phyloP scores from a whole-genome alignment of 2,329 filamentous ascomycete species.

The Trichophaea hybrida region DNA sequence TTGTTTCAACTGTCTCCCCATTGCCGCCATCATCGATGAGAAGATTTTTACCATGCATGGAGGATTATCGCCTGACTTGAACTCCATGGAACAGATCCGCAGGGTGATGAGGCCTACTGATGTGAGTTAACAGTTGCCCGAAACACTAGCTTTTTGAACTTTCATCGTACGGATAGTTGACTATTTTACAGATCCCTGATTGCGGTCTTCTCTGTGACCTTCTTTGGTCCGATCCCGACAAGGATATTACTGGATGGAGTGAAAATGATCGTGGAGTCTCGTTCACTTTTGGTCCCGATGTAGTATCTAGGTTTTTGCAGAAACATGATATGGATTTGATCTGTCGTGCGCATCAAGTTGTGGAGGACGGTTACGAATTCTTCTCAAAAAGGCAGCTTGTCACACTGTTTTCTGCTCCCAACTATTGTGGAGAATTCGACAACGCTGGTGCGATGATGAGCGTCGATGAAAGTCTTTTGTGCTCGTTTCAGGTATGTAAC shows the following conservation, averaged over 20 bases:
- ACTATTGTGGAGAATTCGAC: constrained; percentile 99
- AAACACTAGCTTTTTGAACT: constrained; percentile 10
- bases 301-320: constrained; percentile 91
- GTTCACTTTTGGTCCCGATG: constrained; percentile 95
- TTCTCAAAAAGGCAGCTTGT: constrained; percentile 97
- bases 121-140: constrained; percentile 47
- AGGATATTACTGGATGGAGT: constrained; percentile 98
- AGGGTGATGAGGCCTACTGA: constrained; percentile 97
- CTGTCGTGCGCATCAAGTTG: constrained; percentile 95
- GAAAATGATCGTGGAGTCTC: constrained; percentile 98
- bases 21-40: constrained; percentile 97
- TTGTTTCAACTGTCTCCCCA: constrained; percentile 97
- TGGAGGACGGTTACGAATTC: constrained; percentile 98
- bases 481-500: constrained; percentile 83
- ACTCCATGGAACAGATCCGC: constrained; percentile 99
- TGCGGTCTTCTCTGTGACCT: constrained; percentile 95
- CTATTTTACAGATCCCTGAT: constrained; percentile 65
- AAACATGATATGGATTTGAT: constrained; percentile 99
- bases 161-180: constrained; percentile 11
- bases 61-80: constrained; percentile 87
- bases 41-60: constrained; percentile 99
- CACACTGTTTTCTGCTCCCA: constrained; percentile 92
- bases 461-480: constrained; percentile 93
- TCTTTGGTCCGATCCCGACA: constrained; percentile 96
- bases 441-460: constrained; percentile 99